Percentiles rank a stretch among this genome's conserved stretches.
phyloP scores from a whole-genome alignment of 2,329 filamentous ascomycete species.

The Cercospora janseana region DNA sequence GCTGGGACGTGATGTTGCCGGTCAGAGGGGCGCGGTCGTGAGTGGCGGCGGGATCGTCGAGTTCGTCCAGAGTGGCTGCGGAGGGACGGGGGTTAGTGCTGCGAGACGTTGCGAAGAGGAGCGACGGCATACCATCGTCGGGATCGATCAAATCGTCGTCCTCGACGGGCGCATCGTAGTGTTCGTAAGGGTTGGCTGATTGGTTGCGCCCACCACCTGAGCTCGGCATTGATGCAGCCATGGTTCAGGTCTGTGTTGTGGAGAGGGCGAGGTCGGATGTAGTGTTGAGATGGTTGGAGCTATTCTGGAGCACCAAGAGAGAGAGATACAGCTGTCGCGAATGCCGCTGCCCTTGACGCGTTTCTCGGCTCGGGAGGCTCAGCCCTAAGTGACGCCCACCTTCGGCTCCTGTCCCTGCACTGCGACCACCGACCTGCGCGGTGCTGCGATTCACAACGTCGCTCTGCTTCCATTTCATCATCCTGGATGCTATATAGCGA shows the following conservation, averaged over 20 bases:
- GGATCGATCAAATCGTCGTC: slow-evolving; percentile 54
- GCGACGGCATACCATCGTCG: slow-evolving; percentile 49
- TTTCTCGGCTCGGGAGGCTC: slow-evolving; percentile 7
- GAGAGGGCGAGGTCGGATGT: neutral
- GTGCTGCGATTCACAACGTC: no score
- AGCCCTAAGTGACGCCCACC: neutral
- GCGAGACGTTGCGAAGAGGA: neutral
- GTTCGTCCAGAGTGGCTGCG: slow-evolving; percentile 80
- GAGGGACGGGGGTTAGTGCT: neutral
- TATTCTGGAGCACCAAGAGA: neutral
- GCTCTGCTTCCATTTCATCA: no score
- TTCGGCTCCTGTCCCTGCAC: neutral
- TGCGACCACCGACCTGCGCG: no score
- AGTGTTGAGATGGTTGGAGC: neutral
- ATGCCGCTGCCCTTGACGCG: slow-evolving; percentile 8
- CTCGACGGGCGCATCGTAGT: slow-evolving; percentile 49
- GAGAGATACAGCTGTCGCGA: slow-evolving; percentile 11
- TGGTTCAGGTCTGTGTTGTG: neutral
- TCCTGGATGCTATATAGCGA: no score
- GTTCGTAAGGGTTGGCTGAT: slow-evolving; percentile 38
- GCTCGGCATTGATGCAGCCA: slow-evolving; percentile 27
- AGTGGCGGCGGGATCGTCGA: slow-evolving; percentile 55
- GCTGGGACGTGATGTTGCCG: slow-evolving; percentile 65
- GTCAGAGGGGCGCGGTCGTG: slow-evolving; percentile 77
- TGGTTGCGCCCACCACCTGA: slow-evolving; percentile 18